Base-by-base conservation (phyloP, 2,329 filamentous ascomycete genomes). In the Cladobotryum mycophilum region DNA sequence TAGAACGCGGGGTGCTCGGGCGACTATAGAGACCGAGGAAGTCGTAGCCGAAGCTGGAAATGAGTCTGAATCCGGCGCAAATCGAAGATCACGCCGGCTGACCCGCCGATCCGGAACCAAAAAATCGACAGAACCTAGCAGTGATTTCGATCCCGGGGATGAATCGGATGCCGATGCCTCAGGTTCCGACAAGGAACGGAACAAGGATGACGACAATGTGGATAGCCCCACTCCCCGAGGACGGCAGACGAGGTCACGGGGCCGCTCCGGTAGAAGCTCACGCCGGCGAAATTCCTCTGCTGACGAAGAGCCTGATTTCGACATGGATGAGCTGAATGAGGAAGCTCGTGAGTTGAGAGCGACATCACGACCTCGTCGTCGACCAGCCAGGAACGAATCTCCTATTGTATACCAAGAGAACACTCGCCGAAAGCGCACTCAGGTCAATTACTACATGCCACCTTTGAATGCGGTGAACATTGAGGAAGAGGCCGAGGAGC, bases 401-500 rank as follows among this genome's bases (percentile, higher is more conserved):
- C 70, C 78, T 52, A 76, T 87, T 57, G 68, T 81, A 45, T 79
- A 86, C 62, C 75, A 87, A 69, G 69, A 81, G 56, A 72, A 68
- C 8, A 68, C 72, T 17, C 75, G 75, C 48, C 75, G 78, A 42
- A 34, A 40, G 38, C 77, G 81, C 25, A 72, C 74, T 25, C 73
- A 81, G 48, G 86, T 93, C 30, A 88, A 96, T 65, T 97, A 97
- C 67, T 87, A 87, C 51, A 88, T 96, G 62, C 82, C 88, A 41
- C 84, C 89, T 1, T 83, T 91, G 38, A 70, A 69, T 9, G 66
- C 70, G 7, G 69, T 68, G 15, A 78, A 84, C 38, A 79, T 88
- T 1, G 89, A 95, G 57, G 86, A 85, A 45, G 86, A 87, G 30
- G 85, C 81, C 42, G 81, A 84, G 44, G 82, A 83, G 51, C 73